These are phyloP conservation scores for Magnolia officinalis DNA, from an alignment of 164 flowering plant species.

Conservation along the genomic window DNA sequence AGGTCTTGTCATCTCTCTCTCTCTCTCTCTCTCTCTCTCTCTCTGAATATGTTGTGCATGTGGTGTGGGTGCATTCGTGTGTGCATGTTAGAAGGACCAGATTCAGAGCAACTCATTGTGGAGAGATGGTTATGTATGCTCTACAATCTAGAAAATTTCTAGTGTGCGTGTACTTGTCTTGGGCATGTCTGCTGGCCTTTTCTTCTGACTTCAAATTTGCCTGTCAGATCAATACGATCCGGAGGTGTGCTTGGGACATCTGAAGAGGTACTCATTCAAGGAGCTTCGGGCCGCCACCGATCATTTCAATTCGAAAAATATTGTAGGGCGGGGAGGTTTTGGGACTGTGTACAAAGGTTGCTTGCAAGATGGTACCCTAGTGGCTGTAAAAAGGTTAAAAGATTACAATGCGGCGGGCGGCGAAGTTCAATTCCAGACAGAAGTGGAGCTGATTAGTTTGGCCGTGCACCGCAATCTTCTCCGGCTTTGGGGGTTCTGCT, in stretches of 20 bases:
- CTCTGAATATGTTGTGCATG: not conserved
- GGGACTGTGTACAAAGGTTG: constrained; percentile 79
- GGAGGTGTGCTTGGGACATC: constrained; percentile 70
- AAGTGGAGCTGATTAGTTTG: constrained; percentile 75
- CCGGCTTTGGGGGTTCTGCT: constrained; percentile 69
- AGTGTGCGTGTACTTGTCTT: not conserved
- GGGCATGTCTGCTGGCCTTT: not conserved
- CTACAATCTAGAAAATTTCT: not conserved
- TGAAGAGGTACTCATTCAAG: constrained; percentile 68
- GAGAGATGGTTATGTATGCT: not conserved
- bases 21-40: not conserved
- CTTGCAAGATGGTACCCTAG: constrained; percentile 61
- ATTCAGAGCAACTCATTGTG: not conserved
- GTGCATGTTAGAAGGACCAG: not conserved
- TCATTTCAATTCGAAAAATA: constrained; percentile 68
- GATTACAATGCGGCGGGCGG: constrained; percentile 71
- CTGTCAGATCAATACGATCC: constrained; percentile 73
- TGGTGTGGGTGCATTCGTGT: not conserved
- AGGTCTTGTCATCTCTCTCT: not conserved
- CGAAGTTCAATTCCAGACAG: constrained; percentile 84
- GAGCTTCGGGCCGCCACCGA: constrained; percentile 75
- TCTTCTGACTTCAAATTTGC: constrained; percentile 10
- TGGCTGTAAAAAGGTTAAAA: constrained; percentile 77
- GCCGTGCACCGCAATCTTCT: constrained; percentile 90
- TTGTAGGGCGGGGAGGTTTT: constrained; percentile 76